A percentile compares a stretch with the other conserved stretches of the same genome.
phyloP scores from a whole-genome alignment of 768 basidiomycete genomes.

The Ephemerocybe angulata region DNA sequence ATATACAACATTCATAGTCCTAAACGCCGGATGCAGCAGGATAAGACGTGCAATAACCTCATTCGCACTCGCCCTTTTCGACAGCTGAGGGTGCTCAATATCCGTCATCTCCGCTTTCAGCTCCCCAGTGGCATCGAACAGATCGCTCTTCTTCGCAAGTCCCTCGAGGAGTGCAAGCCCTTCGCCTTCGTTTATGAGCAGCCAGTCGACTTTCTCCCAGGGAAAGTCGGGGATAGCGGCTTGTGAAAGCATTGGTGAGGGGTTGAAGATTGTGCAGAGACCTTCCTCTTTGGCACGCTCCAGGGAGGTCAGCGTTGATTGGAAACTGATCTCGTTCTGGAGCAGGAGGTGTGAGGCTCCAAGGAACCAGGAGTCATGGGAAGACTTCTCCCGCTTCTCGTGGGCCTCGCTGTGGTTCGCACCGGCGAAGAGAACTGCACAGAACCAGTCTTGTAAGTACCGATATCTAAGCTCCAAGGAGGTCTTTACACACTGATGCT shows the following conservation, averaged over 20 bases:
- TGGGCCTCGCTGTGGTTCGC: slow-evolving; percentile 48
- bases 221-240: slow-evolving; percentile 41
- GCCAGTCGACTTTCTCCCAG: slow-evolving; percentile 40
- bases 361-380: slow-evolving; percentile 21
- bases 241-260: slow-evolving; percentile 49
- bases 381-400: slow-evolving; percentile 15
- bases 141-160: neutral
- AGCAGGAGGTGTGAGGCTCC: slow-evolving; percentile 49
- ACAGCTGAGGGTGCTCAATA: neutral
- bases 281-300: slow-evolving; percentile 17
- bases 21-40: slow-evolving; percentile 22
- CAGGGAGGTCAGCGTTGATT: slow-evolving; percentile 37
- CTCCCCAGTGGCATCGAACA: neutral
- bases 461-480: neutral
- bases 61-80: neutral
- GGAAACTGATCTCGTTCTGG: slow-evolving; percentile 55
- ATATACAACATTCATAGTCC: slow-evolving; percentile 48
- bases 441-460: neutral
- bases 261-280: slow-evolving; percentile 46
- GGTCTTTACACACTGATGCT: slow-evolving; percentile 47
- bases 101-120: neutral
- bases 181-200: slow-evolving; percentile 39
- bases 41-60: slow-evolving; percentile 19
- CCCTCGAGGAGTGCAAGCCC: slow-evolving; percentile 18
- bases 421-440: slow-evolving; percentile 52